phyloP scores from a whole-genome alignment of 805 yeast genomes.

The Scheffersomyces spartinae region DNA sequence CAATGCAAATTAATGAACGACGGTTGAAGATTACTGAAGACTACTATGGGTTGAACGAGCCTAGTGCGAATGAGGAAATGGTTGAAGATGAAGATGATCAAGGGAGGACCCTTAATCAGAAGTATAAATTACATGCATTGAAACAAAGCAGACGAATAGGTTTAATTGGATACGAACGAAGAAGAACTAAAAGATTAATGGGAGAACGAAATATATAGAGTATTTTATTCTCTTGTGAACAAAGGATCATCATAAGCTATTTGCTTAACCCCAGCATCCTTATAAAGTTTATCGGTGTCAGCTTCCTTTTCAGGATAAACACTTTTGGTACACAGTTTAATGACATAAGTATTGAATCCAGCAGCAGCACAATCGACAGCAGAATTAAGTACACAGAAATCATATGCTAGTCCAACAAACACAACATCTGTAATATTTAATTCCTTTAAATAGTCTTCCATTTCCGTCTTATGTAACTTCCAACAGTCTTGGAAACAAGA shows the following conservation, averaged over 20 bases:
- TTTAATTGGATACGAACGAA: too few relatives aligned
- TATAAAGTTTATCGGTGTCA: constrained; percentile 23
- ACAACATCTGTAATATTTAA: constrained; percentile 47
- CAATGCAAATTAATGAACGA: too few relatives aligned
- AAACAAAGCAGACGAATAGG: too few relatives aligned
- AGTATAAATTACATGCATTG: too few relatives aligned
- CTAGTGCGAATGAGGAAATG: too few relatives aligned
- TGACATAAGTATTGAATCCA: constrained; percentile 57
- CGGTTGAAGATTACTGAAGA: too few relatives aligned
- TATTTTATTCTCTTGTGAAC: too few relatives aligned
- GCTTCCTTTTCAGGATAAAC: constrained; percentile 35
- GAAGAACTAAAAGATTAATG: too few relatives aligned
- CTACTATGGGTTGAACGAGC: too few relatives aligned
- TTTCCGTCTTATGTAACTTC: constrained; percentile 59
- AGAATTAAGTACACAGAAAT: constrained; percentile 72
- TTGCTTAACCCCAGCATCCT: constrained; percentile 20
- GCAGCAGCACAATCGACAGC: constrained; percentile 52
- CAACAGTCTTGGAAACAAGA: constrained; percentile 80
- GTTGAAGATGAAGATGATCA: too few relatives aligned
- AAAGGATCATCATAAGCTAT: constrained; percentile 5
- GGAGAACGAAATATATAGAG: too few relatives aligned
- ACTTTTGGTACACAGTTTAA: constrained; percentile 44
- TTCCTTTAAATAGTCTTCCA: constrained; percentile 35
- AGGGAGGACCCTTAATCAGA: too few relatives aligned
- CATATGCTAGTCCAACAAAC: constrained; percentile 78